Evolutionary conservation across 306 rosid species (phyloP).

Genomic region (Potentilla sterilis): DNA sequence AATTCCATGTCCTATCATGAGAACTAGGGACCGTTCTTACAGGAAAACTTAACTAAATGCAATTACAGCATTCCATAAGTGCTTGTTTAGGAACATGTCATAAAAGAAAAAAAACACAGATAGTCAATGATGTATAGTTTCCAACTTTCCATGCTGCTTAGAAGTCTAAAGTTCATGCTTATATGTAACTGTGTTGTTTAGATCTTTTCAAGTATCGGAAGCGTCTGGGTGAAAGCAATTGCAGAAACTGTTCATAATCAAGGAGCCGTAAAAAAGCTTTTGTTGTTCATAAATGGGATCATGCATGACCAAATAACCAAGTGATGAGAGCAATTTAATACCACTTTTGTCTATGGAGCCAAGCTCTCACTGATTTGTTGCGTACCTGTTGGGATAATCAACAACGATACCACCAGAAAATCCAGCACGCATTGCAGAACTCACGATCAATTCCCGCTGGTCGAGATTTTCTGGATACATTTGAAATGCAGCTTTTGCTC

Average conservation of each 20-base stretch:
- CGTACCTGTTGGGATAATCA: conserved; percentile 91
- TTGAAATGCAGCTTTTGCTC: conserved; percentile 92
- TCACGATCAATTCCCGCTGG: conserved; percentile 77
- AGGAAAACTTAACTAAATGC: neutral
- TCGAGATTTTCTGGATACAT: conserved; percentile 68
- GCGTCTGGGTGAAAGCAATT: too few relatives aligned
- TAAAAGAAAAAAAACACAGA: neutral
- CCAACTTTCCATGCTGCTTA: neutral
- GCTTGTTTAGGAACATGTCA: neutral
- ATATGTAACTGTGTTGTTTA: neutral
- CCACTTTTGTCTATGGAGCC: neutral
- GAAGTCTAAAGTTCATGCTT: neutral
- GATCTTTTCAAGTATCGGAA: neutral
- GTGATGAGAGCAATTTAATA: neutral
- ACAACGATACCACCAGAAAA: conserved; percentile 90
- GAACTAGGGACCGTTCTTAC: neutral
- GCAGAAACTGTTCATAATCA: neutral
- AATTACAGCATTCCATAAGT: neutral
- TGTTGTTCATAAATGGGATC: neutral
- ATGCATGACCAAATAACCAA: neutral
- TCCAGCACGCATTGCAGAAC: conserved; percentile 87
- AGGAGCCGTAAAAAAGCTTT: neutral
- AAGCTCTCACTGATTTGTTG: neutral
- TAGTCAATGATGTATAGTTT: neutral
- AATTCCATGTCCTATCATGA: neutral